Percentiles rank a stretch among this genome's conserved stretches.
Conservation (phyloP, 352 stramenopile genomes). For the Globisporangium cederbergense region DNA sequence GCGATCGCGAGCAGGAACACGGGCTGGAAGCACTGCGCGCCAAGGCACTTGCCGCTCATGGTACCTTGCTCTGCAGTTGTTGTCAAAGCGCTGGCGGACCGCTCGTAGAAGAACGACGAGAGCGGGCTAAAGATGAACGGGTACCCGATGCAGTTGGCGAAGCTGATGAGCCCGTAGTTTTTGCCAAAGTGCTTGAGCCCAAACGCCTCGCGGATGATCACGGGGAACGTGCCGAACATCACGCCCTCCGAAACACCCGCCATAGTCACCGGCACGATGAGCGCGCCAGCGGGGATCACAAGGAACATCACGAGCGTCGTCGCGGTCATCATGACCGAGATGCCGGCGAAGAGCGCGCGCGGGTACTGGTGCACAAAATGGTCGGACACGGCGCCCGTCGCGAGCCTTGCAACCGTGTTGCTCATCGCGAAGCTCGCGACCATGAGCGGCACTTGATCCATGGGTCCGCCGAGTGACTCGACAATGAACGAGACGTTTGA, state of each 20-base stretch:
- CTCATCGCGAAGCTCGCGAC: conserved; percentile 74
- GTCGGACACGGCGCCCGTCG: conserved; percentile 63
- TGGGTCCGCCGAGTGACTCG: conserved; percentile 55
- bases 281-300: conserved; percentile 29
- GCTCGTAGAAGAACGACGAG: conserved; percentile 71
- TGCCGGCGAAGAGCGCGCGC: conserved; percentile 50
- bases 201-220: conserved; percentile 81
- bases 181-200: conserved; percentile 77
- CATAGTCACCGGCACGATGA: conserved; percentile 55
- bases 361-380: conserved; percentile 37
- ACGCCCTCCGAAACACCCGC: conserved; percentile 69
- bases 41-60: conserved; percentile 50
- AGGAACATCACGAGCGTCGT: conserved; percentile 57
- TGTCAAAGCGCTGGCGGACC: conserved; percentile 16
- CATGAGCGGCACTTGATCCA: conserved; percentile 69
- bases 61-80: conserved; percentile 9
- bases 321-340: conserved; percentile 47
- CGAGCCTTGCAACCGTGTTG: conserved; percentile 64
- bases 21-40: conserved; percentile 51
- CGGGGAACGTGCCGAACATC: conserved; percentile 80
- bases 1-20: conserved; percentile 60
- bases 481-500: conserved; percentile 86
- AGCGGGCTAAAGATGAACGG: conserved; percentile 75
- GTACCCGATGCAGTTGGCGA: conserved; percentile 82
- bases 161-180: conserved; percentile 79